phyloP scores from a whole-genome alignment of 192 early-diverging fungal species.

The Obelidium mucronatum region DNA sequence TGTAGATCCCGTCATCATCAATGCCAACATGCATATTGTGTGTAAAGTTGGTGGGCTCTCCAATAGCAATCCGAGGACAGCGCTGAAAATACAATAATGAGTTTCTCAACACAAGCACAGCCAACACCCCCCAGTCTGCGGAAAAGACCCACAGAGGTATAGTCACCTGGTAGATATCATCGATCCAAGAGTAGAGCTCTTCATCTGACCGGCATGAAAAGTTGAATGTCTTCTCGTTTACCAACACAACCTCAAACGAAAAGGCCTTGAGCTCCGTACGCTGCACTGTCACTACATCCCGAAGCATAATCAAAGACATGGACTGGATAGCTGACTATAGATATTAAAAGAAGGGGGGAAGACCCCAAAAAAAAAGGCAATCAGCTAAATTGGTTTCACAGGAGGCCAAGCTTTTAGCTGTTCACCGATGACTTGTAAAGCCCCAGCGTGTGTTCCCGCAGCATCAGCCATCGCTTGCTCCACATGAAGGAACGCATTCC shows the following conservation, averaged over 20 bases:
- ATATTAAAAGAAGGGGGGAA: neutral
- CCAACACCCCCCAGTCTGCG: neutral
- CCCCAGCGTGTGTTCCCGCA: slow-evolving; percentile 88
- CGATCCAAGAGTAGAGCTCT: slow-evolving; percentile 98
- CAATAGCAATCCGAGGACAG: slow-evolving; percentile 73
- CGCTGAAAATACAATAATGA: slow-evolving; percentile 50
- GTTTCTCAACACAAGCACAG: neutral
- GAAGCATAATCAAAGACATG: neutral
- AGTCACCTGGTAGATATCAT: slow-evolving; percentile 92
- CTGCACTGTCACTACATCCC: slow-evolving; percentile 82
- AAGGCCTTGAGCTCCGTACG: slow-evolving; percentile 90
- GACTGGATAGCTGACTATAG: neutral
- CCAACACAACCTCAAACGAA: slow-evolving; percentile 86
- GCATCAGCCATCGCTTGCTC: slow-evolving; percentile 88
- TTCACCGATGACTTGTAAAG: slow-evolving; percentile 91
- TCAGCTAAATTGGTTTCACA: neutral
- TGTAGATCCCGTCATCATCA: slow-evolving; percentile 54
- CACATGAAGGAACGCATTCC: slow-evolving; percentile 90
- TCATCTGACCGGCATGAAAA: slow-evolving; percentile 92
- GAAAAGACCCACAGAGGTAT: neutral
- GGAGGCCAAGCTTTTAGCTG: neutral
- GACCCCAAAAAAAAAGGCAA: neutral
- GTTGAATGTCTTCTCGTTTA: slow-evolving; percentile 91
- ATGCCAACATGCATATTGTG: slow-evolving; percentile 78
- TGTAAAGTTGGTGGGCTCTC: slow-evolving; percentile 82